Percentiles rank a stretch among this genome's conserved stretches.
These are phyloP conservation scores for Penicillium sp. DNA, from an alignment of 2,329 filamentous ascomycete species.

Conservation along the genomic window DNA sequence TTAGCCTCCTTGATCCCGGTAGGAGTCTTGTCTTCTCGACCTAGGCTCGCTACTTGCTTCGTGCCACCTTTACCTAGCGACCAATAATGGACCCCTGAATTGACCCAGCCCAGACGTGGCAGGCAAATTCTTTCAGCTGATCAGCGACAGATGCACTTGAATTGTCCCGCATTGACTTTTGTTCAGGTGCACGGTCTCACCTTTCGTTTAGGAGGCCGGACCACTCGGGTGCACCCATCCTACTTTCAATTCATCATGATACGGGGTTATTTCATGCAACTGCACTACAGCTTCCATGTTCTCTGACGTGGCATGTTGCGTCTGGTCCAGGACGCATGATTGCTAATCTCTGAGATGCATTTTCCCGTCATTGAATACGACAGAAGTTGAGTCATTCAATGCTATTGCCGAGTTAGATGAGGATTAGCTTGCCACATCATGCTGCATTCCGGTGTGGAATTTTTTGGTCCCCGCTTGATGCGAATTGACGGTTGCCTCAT, in stretches of 20 bases:
- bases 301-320: conserved; percentile 38
- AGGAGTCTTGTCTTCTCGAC: background rate
- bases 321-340: conserved; percentile 26
- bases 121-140: conserved; percentile 39
- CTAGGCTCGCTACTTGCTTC: conserved; percentile 1
- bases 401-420: conserved; percentile 17
- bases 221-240: conserved; percentile 25
- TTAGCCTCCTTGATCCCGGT: conserved; percentile 10
- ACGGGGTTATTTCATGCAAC: conserved; percentile 33
- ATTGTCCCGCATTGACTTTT: conserved; percentile 35
- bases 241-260: conserved; percentile 31
- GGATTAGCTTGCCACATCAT: conserved; percentile 12
- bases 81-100: conserved; percentile 16
- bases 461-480: conserved; percentile 6
- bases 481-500: background rate
- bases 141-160: conserved; percentile 37
- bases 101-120: conserved; percentile 16
- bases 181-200: conserved; percentile 34
- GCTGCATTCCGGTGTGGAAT: conserved; percentile 1
- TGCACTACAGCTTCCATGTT: conserved; percentile 36
- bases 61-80: conserved; percentile 7
- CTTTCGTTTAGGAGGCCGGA: conserved; percentile 29
- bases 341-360: conserved; percentile 23
- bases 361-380: conserved; percentile 22
- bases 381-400: conserved; percentile 17